A percentile compares a stretch with the other conserved stretches of the same genome.
phyloP scores from a whole-genome alignment of 2,329 filamentous ascomycete genomes.

The Ophiostoma sp. region DNA sequence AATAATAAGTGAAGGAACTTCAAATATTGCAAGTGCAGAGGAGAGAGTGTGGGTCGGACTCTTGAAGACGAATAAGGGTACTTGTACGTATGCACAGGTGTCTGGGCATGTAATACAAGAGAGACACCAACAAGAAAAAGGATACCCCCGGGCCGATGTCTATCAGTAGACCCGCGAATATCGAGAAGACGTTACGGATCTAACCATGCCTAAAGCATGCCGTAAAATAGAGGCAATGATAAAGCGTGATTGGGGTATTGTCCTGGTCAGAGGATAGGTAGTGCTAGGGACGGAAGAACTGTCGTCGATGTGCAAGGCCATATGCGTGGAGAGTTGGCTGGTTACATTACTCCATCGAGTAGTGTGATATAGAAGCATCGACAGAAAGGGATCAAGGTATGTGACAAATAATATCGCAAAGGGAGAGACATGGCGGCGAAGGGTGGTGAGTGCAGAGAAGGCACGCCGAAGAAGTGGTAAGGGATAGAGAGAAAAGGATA shows the following conservation, averaged over 20 bases:
- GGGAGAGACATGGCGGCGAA: neutral
- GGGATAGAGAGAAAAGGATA: neutral
- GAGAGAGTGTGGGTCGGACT: neutral
- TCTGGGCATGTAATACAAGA: neutral
- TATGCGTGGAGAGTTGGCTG: neutral
- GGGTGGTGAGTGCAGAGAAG: neutral
- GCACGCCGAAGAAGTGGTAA: neutral
- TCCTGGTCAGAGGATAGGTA: neutral
- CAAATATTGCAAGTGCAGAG: too few species aligned
- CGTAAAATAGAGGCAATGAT: too few species aligned
- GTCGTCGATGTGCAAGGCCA: neutral
- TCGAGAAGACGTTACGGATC: neutral
- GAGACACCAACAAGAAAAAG: neutral
- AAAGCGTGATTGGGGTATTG: neutral
- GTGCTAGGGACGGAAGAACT: neutral
- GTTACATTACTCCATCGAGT: neutral
- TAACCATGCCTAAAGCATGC: too few species aligned
- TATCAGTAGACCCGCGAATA: neutral
- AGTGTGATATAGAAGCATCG: neutral
- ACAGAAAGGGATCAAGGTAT: neutral
- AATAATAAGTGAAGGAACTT: too few species aligned
- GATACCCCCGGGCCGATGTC: neutral
- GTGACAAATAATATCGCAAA: neutral
- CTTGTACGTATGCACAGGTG: conserved; percentile 2
- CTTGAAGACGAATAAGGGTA: conserved; percentile 4